Conservation (phyloP, 805 yeast genomes). For the Lipomyces orientalis region DNA sequence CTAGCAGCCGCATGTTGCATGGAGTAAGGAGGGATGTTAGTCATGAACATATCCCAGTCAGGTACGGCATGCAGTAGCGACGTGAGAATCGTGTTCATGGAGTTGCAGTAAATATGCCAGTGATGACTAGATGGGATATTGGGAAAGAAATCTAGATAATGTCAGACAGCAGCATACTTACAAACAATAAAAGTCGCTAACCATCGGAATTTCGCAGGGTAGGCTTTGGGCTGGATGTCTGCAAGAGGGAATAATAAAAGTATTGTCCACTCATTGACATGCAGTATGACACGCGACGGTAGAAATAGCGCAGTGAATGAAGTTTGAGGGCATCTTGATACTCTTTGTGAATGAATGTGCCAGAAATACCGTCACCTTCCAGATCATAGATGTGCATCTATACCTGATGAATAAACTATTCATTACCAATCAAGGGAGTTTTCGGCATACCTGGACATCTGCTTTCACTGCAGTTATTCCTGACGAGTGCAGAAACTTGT, state of each 20-base stretch:
- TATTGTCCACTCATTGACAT: conserved; percentile 43
- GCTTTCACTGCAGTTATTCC: conserved; percentile 43
- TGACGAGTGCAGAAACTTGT: conserved; percentile 36
- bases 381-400: conserved; percentile 41
- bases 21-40: conserved; percentile 36
- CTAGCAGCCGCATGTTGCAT: conserved; percentile 43
- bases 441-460: conserved; percentile 39
- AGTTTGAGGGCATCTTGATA: conserved; percentile 42
- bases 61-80: conserved; percentile 38
- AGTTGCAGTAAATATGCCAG: conserved; percentile 44
- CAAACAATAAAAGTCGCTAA: neutral
- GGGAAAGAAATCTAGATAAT: conserved; percentile 42
- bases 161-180: neutral
- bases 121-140: conserved; percentile 40
- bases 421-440: neutral
- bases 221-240: conserved; percentile 35
- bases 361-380: conserved; percentile 30
- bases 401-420: neutral
- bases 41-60: conserved; percentile 46
- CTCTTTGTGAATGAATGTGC: conserved; percentile 28
- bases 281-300: conserved; percentile 42
- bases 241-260: conserved; percentile 30
- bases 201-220: conserved; percentile 42
- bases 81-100: conserved; percentile 40
- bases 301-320: conserved; percentile 37